A percentile compares a stretch with the other conserved stretches of the same genome.
Evolutionary conservation across 225 moss, liverwort and hornwort species (phyloP).

Genomic region (Sphagnum contortum): DNA sequence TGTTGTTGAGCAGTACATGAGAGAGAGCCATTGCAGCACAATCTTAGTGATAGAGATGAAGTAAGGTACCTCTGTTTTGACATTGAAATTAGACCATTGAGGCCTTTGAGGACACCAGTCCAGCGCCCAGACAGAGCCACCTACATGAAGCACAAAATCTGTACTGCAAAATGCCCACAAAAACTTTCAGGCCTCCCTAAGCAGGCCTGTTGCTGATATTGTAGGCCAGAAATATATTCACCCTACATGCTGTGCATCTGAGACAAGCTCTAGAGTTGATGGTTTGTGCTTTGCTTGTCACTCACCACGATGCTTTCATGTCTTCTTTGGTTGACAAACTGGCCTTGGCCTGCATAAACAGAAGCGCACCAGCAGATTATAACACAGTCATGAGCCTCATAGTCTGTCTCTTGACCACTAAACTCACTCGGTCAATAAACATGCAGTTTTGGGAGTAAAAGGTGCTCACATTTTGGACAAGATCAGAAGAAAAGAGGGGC

Average conservation of each 20-base stretch:
- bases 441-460: conserved; percentile 7
- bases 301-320: conserved; percentile 36
- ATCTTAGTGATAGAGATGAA: no score
- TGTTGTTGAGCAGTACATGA: no score
- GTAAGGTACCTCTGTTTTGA: conserved; percentile 24
- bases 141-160: conserved; percentile 60
- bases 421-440: not conserved
- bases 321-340: conserved; percentile 19
- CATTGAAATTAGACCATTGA: conserved; percentile 43
- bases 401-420: not conserved
- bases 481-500: conserved; percentile 36
- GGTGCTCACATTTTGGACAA: conserved; percentile 28
- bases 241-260: conserved; percentile 2
- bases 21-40: not conserved
- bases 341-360: conserved; percentile 36
- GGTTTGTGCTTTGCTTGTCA: not conserved
- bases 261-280: not conserved
- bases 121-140: conserved; percentile 90
- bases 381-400: conserved; percentile 5
- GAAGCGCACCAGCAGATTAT: conserved; percentile 18
- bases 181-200: not conserved
- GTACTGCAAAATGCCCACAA: conserved; percentile 36
- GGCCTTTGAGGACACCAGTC: conserved; percentile 94
- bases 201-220: not conserved
- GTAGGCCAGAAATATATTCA: conserved; percentile 8